These are phyloP conservation scores for Penicillium lividum DNA, from an alignment of 495 filamentous ascomycete species.

Conservation along the genomic window DNA sequence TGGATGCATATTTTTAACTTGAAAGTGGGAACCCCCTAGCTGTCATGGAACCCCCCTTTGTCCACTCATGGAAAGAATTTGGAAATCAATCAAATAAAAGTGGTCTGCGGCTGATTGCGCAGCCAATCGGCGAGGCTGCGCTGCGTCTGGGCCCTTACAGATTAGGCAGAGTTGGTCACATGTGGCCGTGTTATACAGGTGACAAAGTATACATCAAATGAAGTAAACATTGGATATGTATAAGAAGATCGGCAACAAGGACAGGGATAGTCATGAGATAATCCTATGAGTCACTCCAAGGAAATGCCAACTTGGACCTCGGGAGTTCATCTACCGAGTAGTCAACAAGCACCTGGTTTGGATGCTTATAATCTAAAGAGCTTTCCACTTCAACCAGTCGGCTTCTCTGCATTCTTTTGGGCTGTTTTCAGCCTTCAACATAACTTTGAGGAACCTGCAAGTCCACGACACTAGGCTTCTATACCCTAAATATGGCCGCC, in stretches of 20 bases:
- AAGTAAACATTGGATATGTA: neutral
- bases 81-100: neutral
- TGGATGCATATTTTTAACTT: neutral
- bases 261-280: neutral
- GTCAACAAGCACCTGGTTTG: too few species aligned
- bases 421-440: neutral
- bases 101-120: constrained; percentile 5
- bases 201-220: neutral
- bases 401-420: too few species aligned
- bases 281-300: neutral
- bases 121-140: constrained; percentile 11
- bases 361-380: too few species aligned
- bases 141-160: constrained; percentile 19
- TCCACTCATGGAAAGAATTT: neutral
- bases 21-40: constrained; percentile 1
- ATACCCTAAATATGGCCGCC: neutral
- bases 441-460: neutral
- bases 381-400: too few species aligned
- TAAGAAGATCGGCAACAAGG: neutral
- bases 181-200: constrained; percentile 3
- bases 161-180: constrained; percentile 17
- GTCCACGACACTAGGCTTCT: neutral
- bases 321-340: too few species aligned
- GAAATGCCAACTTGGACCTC: neutral
- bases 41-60: constrained; percentile 9